Conservation (phyloP, 202 grass and related monocot species). For the Panicum virgatum region DNA sequence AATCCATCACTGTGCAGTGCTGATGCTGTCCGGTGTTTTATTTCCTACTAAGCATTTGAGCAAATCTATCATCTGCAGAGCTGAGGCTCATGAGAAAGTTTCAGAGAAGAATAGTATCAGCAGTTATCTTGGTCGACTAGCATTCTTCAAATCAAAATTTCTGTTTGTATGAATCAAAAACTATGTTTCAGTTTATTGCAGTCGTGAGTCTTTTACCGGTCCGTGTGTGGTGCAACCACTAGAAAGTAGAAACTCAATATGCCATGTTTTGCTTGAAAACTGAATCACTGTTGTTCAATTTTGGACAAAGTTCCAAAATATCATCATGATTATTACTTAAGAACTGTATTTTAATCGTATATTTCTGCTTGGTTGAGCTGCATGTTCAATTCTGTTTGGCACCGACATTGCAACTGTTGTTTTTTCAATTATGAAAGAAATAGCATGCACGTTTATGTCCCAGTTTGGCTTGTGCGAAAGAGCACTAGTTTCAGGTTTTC, state of each 20-base stretch:
- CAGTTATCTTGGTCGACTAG: neutral
- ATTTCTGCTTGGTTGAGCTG: neutral
- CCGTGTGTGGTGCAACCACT: neutral
- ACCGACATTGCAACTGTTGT: neutral
- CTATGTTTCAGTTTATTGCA: neutral
- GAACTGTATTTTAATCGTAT: neutral
- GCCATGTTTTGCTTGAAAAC: neutral
- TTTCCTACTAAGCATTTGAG: neutral
- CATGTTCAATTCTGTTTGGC: neutral
- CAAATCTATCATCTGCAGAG: neutral
- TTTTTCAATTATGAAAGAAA: neutral
- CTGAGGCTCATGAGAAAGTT: neutral
- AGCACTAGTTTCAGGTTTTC: too few species aligned
- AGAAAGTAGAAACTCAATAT: neutral
- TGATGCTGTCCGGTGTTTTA: neutral
- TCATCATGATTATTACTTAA: neutral
- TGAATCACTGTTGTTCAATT: neutral
- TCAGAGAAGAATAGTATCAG: neutral
- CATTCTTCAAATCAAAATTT: neutral
- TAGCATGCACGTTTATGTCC: neutral
- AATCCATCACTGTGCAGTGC: neutral
- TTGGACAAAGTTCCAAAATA: neutral
- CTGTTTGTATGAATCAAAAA: neutral
- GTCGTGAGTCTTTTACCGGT: neutral
- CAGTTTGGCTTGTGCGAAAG: too few species aligned